Evolutionary conservation across 371 early-diverging fungal genomes (phyloP), one percentile per base, ranked within the genome.

Genomic region (Mortierella sp.): DNA sequence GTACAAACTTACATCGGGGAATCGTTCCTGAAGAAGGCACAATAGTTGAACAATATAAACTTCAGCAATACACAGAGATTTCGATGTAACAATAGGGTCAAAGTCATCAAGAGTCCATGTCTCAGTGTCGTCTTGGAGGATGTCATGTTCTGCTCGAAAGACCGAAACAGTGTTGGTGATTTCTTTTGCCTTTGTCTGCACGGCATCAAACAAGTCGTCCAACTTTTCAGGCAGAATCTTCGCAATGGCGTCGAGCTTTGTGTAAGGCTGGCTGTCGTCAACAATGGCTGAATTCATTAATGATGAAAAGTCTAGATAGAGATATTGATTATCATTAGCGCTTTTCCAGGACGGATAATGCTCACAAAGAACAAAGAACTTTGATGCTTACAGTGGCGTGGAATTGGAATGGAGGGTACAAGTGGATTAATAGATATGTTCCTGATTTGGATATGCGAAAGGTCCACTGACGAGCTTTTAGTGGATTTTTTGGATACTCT

Each of bases 351-450:
- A 35, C 35, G 35, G 35, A 35, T 5, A 35, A 35, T 5, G 6
- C 35, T 35, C 35, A 8, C 35, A 35, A 35, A 35, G 35, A 35
- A 35, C 35, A 35, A 54, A 20, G 12, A 61, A 18, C 37, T 22
- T 55, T 9, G 62, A 3, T 47, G 47, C 75, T 61, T 72, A 79
- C 80, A 75, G 32, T 58, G 61, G 6, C 60, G 5, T 16, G 80
- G 70, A 22, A 66, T 61, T 14, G 68, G 22, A 16, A 66, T 66
- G 18, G 55, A 40, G 2, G 75, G 75, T 0, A 68, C 51, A 12
- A 74, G 28, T 5, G 79, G 75, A 24, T 78, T 74, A 20, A 74
- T 39, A 8, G 80, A 79, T 14, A 79, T 79, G 43, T 79, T 79
- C 45, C 80, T 66, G 60, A 79, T 75, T 54, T 75, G 64, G 3